Percentiles rank a stretch among this genome's conserved stretches.
phyloP scores from a whole-genome alignment of 2,329 filamentous ascomycete species.

The Arthrobotrys sphaeroides region DNA sequence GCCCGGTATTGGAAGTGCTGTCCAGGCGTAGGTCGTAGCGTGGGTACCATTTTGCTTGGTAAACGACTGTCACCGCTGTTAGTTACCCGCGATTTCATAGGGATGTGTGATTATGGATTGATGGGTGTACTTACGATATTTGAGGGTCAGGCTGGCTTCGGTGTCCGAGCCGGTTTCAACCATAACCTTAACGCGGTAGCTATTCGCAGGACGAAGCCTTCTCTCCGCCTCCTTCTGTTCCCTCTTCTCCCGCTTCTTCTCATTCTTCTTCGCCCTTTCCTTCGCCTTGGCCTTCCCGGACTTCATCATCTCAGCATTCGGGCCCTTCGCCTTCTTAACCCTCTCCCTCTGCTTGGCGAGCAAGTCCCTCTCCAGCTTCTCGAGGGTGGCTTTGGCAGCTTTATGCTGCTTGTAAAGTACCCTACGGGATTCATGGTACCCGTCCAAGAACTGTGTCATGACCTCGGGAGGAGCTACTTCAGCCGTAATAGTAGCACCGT shows the following conservation, averaged over 20 bases:
- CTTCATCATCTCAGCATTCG: constrained; percentile 53
- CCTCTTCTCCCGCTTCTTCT: constrained; percentile 57
- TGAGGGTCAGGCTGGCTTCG: constrained; percentile 48
- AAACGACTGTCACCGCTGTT: constrained; percentile 67
- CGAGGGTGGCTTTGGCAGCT: constrained; percentile 52
- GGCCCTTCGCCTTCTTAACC: constrained; percentile 57
- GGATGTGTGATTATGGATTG: background rate
- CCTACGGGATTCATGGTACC: constrained; percentile 58
- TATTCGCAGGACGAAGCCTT: constrained; percentile 47
- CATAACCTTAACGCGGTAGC: constrained; percentile 48
- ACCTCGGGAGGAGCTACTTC: constrained; percentile 59
- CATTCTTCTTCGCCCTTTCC: constrained; percentile 57
- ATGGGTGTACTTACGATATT: constrained; percentile 34
- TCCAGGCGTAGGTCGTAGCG: constrained; percentile 70
- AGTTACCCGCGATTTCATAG: background rate
- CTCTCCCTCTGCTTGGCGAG: constrained; percentile 58
- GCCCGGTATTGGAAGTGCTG: constrained; percentile 58
- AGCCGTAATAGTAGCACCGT: constrained; percentile 59
- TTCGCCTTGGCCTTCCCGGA: constrained; percentile 56
- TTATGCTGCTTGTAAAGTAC: constrained; percentile 42
- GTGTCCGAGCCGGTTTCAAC: constrained; percentile 38
- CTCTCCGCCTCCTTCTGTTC: constrained; percentile 56
- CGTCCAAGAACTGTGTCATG: constrained; percentile 60
- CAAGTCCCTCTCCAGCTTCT: constrained; percentile 54
- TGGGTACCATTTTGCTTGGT: constrained; percentile 69